Conservation (phyloP, 164 flowering plant genomes). For the Macadamia tetraphylla region DNA sequence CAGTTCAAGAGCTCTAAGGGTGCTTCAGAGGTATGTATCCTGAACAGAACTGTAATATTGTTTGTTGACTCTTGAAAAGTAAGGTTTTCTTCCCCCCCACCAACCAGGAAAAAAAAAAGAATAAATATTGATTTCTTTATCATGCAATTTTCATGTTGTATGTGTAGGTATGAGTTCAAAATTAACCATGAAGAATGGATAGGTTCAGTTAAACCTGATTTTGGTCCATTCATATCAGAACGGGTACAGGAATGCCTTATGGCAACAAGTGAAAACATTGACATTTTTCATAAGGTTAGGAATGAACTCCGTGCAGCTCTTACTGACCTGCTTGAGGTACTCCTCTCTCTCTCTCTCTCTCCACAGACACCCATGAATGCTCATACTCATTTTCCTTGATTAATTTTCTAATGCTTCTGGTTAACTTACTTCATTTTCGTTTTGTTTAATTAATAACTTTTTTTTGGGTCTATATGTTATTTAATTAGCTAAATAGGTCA, state of each 20-base stretch:
- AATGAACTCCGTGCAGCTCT: slow-evolving; percentile 61
- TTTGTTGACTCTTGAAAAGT: neutral
- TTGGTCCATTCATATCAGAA: slow-evolving; percentile 75
- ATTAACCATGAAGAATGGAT: slow-evolving; percentile 89
- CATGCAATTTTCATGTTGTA: slow-evolving; percentile 10
- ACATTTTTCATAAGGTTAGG: slow-evolving; percentile 38
- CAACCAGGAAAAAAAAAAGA: too few species aligned
- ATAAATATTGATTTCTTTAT: neutral
- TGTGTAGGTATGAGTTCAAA: slow-evolving; percentile 78
- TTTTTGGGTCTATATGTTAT: too few species aligned
- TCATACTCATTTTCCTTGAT: too few species aligned
- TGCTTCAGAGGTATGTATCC: slow-evolving; percentile 52
- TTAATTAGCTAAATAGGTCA: too few species aligned
- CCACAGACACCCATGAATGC: neutral
- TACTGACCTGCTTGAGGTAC: slow-evolving; percentile 59
- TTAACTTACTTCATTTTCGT: too few species aligned
- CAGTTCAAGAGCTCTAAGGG: slow-evolving; percentile 52
- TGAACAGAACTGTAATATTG: neutral
- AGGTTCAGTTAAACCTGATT: slow-evolving; percentile 48
- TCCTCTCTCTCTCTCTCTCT: slow-evolving; percentile 2
- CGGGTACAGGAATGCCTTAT: slow-evolving; percentile 69
- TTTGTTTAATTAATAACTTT: too few species aligned
- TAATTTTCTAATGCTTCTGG: too few species aligned
- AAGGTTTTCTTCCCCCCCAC: too few species aligned
- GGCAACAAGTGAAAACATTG: slow-evolving; percentile 45